Percentiles rank a stretch among this genome's conserved stretches.
Evolutionary conservation across 441 rosid species (phyloP).

Genomic region (Breynia disticha): DNA sequence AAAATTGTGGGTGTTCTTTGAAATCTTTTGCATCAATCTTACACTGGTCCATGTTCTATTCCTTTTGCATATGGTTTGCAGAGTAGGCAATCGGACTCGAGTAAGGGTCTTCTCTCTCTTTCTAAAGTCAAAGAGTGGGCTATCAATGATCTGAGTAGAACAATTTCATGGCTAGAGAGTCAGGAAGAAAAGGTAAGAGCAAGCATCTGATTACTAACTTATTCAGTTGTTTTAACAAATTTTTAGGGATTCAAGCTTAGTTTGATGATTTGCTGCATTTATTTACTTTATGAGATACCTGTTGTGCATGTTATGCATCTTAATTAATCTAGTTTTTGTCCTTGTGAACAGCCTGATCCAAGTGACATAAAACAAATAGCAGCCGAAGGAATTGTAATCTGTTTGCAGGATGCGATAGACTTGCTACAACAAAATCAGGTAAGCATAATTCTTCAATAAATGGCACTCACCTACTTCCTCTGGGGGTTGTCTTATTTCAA

Average conservation of each 20-base stretch:
- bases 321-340: slow-evolving; percentile 12
- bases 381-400: slow-evolving; percentile 77
- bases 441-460: slow-evolving; percentile 1
- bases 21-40: slow-evolving; percentile 4
- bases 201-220: slow-evolving; percentile 8
- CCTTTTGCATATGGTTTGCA: slow-evolving; percentile 22
- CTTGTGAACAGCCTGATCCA: slow-evolving; percentile 62
- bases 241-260: neutral
- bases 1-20: neutral
- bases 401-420: slow-evolving; percentile 88
- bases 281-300: neutral
- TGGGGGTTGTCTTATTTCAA: no score
- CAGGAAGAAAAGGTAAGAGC: slow-evolving; percentile 71
- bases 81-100: slow-evolving; percentile 25
- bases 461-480: no score
- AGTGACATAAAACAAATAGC: slow-evolving; percentile 77
- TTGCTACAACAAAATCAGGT: slow-evolving; percentile 79
- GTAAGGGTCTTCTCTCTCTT: slow-evolving; percentile 32
- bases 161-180: slow-evolving; percentile 74
- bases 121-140: slow-evolving; percentile 72
- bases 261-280: slow-evolving; percentile 6
- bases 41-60: neutral
- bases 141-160: slow-evolving; percentile 53
- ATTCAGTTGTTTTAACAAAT: slow-evolving; percentile 5
- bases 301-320: slow-evolving; percentile 4